Evolutionary conservation across 2,329 filamentous ascomycete genomes (phyloP).

Genomic region (Aspergillus sp.): DNA sequence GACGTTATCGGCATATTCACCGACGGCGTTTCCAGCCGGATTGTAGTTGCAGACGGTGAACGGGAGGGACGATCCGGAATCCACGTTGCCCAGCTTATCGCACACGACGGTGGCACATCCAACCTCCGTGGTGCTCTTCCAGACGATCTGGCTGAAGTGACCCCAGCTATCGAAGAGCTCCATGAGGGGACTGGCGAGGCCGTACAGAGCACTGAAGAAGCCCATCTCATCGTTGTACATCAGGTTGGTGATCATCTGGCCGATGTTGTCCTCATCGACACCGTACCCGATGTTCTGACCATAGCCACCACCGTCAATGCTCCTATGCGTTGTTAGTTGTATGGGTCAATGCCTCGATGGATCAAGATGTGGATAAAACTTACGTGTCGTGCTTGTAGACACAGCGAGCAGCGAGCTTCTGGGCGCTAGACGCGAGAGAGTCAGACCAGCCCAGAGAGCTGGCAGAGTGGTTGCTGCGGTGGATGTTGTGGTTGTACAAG

Average conservation of each 20-base stretch:
- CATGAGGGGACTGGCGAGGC: slow-evolving; percentile 51
- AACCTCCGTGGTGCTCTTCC: slow-evolving; percentile 53
- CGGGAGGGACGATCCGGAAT: slow-evolving; percentile 43
- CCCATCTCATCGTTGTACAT: slow-evolving; percentile 81
- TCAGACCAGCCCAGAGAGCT: slow-evolving; percentile 57
- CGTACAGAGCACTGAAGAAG: slow-evolving; percentile 52
- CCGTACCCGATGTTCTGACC: slow-evolving; percentile 88
- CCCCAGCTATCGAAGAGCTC: slow-evolving; percentile 58
- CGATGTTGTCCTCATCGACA: slow-evolving; percentile 49
- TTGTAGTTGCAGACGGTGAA: slow-evolving; percentile 88
- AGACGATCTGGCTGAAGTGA: slow-evolving; percentile 69
- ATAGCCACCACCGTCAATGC: slow-evolving; percentile 55
- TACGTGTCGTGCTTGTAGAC: slow-evolving; percentile 69
- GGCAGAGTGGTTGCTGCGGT: slow-evolving; percentile 74
- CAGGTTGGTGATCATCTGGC: slow-evolving; percentile 63
- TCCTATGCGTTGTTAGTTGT: slow-evolving; percentile 22
- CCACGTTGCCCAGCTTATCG: slow-evolving; percentile 36
- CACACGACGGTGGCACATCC: slow-evolving; percentile 53
- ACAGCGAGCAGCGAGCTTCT: slow-evolving; percentile 57
- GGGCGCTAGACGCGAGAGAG: slow-evolving; percentile 56
- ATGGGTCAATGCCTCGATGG: slow-evolving; percentile 23
- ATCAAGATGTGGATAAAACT: slow-evolving; percentile 28
- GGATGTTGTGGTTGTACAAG: slow-evolving; percentile 72
- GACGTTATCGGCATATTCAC: slow-evolving; percentile 49
- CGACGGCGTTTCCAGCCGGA: slow-evolving; percentile 53